These are phyloP conservation scores for Metschnikowia amazonensis DNA, from an alignment of 805 yeast genomes.

Conservation along the genomic window DNA sequence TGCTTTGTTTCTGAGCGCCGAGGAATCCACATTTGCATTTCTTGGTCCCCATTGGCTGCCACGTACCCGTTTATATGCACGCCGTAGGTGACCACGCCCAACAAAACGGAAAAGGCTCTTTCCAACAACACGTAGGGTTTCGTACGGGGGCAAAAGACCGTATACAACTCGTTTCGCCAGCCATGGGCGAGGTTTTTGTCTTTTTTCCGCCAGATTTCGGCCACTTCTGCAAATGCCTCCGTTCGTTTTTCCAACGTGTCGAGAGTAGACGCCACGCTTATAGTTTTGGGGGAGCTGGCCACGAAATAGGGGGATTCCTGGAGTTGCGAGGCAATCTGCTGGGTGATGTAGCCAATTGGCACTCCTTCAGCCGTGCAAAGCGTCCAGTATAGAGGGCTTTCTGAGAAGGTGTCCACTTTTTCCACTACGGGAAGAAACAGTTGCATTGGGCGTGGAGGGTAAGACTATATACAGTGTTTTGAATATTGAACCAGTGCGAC, in stretches of 20 bases:
- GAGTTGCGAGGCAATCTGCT: constrained; percentile 24
- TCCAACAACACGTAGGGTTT: constrained; percentile 68
- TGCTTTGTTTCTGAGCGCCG: constrained; percentile 71
- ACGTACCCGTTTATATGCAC: constrained; percentile 82
- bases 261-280: constrained; percentile 5
- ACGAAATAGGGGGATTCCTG: constrained; percentile 1
- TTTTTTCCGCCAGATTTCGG: constrained; percentile 34
- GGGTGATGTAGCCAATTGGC: constrained; percentile 28
- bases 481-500: too few relatives aligned
- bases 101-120: constrained; percentile 71
- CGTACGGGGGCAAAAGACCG: constrained; percentile 55
- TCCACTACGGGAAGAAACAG: constrained; percentile 19
- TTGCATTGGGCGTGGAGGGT: not conserved
- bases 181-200: constrained; percentile 43
- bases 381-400: constrained; percentile 20
- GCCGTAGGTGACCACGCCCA: constrained; percentile 90
- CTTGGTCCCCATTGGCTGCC: constrained; percentile 42
- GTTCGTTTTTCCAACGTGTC: constrained; percentile 41
- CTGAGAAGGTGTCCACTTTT: constrained; percentile 32
- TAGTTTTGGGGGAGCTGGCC: not conserved
- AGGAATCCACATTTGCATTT: constrained; percentile 75
- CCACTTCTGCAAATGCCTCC: constrained; percentile 40
- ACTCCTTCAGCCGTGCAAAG: constrained; percentile 29
- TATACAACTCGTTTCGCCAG: constrained; percentile 86
- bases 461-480: too few relatives aligned